These are phyloP conservation scores for Auricularia sp. DNA, from an alignment of 768 basidiomycete species.

Conservation along the genomic window DNA sequence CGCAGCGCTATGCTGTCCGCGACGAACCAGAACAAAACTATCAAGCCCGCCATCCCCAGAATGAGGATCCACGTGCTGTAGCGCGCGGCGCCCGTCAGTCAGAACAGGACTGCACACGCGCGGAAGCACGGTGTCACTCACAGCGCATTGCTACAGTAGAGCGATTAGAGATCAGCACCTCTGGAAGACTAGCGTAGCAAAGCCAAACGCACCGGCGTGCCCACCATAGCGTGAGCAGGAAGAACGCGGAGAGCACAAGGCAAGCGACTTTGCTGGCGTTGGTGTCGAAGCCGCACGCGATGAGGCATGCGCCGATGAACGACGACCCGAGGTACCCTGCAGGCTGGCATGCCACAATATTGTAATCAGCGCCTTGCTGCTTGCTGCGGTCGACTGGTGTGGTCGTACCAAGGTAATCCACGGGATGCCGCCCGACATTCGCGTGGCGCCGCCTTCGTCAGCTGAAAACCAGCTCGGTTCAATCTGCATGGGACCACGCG, in stretches of 20 bases:
- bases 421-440: conserved; percentile 76
- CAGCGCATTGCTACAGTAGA: conserved; percentile 45
- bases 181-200: not conserved
- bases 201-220: conserved; percentile 10
- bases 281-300: conserved; percentile 82
- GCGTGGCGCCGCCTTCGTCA: conserved; percentile 80
- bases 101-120: not conserved
- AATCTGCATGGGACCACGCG: not conserved
- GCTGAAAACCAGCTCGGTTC: conserved; percentile 29
- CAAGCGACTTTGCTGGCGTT: conserved; percentile 81
- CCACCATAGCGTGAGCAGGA: conserved; percentile 75
- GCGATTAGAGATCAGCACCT: not conserved
- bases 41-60: conserved; percentile 66
- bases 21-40: conserved; percentile 79
- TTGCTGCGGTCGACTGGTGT: not conserved
- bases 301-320: conserved; percentile 77
- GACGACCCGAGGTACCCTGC: conserved; percentile 82
- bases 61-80: conserved; percentile 69
- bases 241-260: conserved; percentile 72
- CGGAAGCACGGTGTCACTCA: conserved; percentile 24
- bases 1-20: conserved; percentile 62
- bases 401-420: conserved; percentile 51
- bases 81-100: not conserved
- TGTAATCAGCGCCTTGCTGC: not conserved
- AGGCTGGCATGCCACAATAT: conserved; percentile 23